Conservation (phyloP, 148 eudicot genomes). For the Nepenthes mirabilis region DNA sequence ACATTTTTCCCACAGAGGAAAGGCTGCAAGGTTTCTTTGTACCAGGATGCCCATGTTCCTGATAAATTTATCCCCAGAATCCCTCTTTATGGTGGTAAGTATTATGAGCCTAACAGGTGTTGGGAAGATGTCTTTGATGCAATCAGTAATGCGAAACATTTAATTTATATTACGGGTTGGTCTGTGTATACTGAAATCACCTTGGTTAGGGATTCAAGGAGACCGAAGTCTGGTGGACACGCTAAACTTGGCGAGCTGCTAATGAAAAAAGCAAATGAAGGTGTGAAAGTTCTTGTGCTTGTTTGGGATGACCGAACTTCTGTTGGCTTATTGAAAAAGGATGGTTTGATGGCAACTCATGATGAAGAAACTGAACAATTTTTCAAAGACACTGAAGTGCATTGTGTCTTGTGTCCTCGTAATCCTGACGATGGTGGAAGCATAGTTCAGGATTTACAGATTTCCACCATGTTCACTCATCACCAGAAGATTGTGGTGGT, state of each 20-base stretch:
- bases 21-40: slow-evolving; percentile 59
- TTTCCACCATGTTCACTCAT: slow-evolving; percentile 76
- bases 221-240: slow-evolving; percentile 60
- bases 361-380: slow-evolving; percentile 50
- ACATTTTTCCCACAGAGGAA: slow-evolving; percentile 53
- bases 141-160: slow-evolving; percentile 50
- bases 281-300: slow-evolving; percentile 62
- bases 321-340: slow-evolving; percentile 44
- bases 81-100: slow-evolving; percentile 51
- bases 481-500: slow-evolving; percentile 74
- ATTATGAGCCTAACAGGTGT: slow-evolving; percentile 66
- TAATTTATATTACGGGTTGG: slow-evolving; percentile 82
- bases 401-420: slow-evolving; percentile 70
- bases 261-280: slow-evolving; percentile 63
- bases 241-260: slow-evolving; percentile 57
- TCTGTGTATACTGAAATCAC: slow-evolving; percentile 63
- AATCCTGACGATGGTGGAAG: slow-evolving; percentile 76
- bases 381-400: slow-evolving; percentile 39
- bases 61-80: slow-evolving; percentile 63
- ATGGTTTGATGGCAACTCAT: slow-evolving; percentile 76
- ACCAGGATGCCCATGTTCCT: slow-evolving; percentile 69
- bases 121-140: slow-evolving; percentile 86
- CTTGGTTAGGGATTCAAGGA: slow-evolving; percentile 52
- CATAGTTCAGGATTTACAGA: slow-evolving; percentile 46
- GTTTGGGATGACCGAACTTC: slow-evolving; percentile 87